Evolutionary conservation across 2,329 filamentous ascomycete genomes (phyloP), one percentile per base, ranked within the genome.

Genomic region (Aquanectria penicillioides): DNA sequence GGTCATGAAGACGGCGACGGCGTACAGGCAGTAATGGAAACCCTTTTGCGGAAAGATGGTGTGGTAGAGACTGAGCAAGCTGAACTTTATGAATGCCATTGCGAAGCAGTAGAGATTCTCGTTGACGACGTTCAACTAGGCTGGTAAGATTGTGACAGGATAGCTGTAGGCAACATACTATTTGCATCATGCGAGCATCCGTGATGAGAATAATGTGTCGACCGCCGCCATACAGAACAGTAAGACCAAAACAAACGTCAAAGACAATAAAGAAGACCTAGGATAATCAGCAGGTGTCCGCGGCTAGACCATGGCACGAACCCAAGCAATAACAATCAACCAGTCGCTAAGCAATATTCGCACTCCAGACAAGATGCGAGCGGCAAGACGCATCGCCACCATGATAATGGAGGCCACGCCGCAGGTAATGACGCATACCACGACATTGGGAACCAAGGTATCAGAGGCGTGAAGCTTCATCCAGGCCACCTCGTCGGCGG

Each of bases 261-360:
- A 46, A 46, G 4, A 46, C 41, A 13, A 46, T 46, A 10, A 46
- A 46, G 17, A 46, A 46, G 5, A 46, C 26, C 41, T 46, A 46
- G 17, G 1, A 31, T 13, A 10, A n/a, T 31, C 7, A 29, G 6
- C 26, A 4, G 7, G 2, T 1, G 10, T 38, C 5, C 10, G 10
- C 9, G n/a, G 10, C 6, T 9, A 22, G 4, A 46, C n/a, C n/a
- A n/a, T n/a, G n/a, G 4, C 3, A 33, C 41, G 20, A 15, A 46
- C 41, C 41, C 41, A 46, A 18, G 41, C 41, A 15, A 46, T 46
- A 28, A 46, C 28, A 33, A 46, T 46, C 6, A 46, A 20, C 41
- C 41, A 46, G n/a, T 46, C 41, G 12, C 28, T 33, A 26, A 46
- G 20, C 15, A 46, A 20, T 13, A 46, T 46, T 1, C 17, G 13